Evolutionary conservation across 139 green algal species (phyloP).

Genomic region (Klebsormidium nitens): DNA sequence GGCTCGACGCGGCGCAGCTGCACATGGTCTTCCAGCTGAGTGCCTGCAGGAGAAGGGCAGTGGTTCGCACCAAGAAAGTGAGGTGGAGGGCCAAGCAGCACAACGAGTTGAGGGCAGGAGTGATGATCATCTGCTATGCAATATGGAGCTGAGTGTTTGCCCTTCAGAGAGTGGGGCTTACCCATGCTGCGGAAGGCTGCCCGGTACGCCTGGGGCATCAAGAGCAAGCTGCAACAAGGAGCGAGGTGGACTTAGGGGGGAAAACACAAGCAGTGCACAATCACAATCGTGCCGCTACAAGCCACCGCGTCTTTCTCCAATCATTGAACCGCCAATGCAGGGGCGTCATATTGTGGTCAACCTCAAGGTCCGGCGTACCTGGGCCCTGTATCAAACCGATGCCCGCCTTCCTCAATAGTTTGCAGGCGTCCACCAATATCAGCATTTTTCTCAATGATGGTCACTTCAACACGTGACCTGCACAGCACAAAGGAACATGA

Average conservation of each 20-base stretch:
- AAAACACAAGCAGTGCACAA: too few relatives aligned
- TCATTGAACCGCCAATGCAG: too few relatives aligned
- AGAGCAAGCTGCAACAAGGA: too few relatives aligned
- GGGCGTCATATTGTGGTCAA: too few relatives aligned
- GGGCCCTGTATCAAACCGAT: constrained; percentile 72
- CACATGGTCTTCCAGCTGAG: constrained; percentile 30
- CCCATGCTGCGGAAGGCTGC: constrained; percentile 62
- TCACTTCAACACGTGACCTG: constrained; percentile 49
- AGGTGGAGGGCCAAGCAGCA: neutral
- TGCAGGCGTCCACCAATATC: constrained; percentile 50
- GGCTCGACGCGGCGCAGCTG: constrained; percentile 35
- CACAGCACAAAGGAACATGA: too few relatives aligned
- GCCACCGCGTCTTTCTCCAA: too few relatives aligned
- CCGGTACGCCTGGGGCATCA: constrained; percentile 70
- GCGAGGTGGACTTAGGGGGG: too few relatives aligned
- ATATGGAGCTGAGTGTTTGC: neutral
- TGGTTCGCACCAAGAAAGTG: neutral
- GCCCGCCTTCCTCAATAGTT: constrained; percentile 15
- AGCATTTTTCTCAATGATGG: constrained; percentile 56
- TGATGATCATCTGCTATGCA: neutral
- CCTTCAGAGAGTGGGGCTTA: neutral
- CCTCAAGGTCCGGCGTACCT: too few relatives aligned
- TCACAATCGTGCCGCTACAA: too few relatives aligned
- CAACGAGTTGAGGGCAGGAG: neutral
- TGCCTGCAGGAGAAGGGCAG: neutral